A percentile compares a stretch with the other conserved stretches of the same genome.
Evolutionary conservation across 2,329 filamentous ascomycete species (phyloP).

Genomic region (Xylaria sp.): DNA sequence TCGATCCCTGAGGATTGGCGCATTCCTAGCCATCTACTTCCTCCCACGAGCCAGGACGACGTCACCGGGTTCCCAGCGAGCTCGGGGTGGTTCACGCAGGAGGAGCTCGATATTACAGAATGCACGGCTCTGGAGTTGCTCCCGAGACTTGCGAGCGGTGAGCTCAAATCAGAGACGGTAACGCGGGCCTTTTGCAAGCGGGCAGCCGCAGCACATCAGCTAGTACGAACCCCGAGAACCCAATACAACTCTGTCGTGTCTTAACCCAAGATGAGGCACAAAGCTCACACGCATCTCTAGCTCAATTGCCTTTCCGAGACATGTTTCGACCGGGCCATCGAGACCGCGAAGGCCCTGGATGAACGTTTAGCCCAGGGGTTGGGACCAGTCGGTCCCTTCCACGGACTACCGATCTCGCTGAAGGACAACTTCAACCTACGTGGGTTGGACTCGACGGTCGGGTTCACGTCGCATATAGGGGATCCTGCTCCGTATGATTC

Average conservation of each 20-base stretch:
- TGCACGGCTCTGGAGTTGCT: slow-evolving; percentile 50
- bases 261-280: not conserved
- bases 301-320: slow-evolving; percentile 64
- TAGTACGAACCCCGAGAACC: slow-evolving; percentile 40
- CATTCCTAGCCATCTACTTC: slow-evolving; percentile 63
- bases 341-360: slow-evolving; percentile 60
- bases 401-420: slow-evolving; percentile 71
- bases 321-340: slow-evolving; percentile 64
- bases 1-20: slow-evolving; percentile 69
- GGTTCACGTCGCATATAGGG: slow-evolving; percentile 70
- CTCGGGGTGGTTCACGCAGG: slow-evolving; percentile 68
- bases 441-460: slow-evolving; percentile 69
- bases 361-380: slow-evolving; percentile 59
- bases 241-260: not conserved
- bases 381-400: slow-evolving; percentile 68
- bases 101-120: slow-evolving; percentile 54
- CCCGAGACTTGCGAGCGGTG: slow-evolving; percentile 50
- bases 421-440: slow-evolving; percentile 76
- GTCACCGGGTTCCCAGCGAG: slow-evolving; percentile 65
- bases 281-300: slow-evolving; percentile 40
- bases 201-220: slow-evolving; percentile 52
- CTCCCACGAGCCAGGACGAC: slow-evolving; percentile 63
- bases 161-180: slow-evolving; percentile 51
- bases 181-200: slow-evolving; percentile 54
- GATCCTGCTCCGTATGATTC: slow-evolving; percentile 62